Evolutionary conservation across 2,329 filamentous ascomycete species (phyloP), one percentile per base, ranked within the genome.

Genomic region (Malbranchea zuffiana): DNA sequence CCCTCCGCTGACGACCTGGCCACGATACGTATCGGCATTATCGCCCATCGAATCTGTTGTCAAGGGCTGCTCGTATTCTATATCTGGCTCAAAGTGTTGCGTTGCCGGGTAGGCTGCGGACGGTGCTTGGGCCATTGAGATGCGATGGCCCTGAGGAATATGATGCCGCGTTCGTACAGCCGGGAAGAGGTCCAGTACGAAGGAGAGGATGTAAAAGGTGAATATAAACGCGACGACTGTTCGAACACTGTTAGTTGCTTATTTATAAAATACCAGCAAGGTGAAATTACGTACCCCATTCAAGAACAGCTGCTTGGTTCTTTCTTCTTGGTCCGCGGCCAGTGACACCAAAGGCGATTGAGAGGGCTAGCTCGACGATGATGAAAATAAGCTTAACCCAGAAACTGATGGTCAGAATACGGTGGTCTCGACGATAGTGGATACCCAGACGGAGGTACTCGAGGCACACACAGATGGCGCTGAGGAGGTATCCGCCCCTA

Each of bases 311-410:
- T 25, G 79, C 84, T 1, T 65, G 60, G 57, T 90, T 80, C 49
- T 69, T 71, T 16, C 67, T 51, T 6, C 61, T 42, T 23, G 67
- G 70, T 38, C 66, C 67, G 3, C 42, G 36, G n/a, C 46, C 50
- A 35, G 48, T 50, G 4, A 75, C 67, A 15, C 68, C 79, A 56
- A 96, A 96, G 29, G 71, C 77, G 44, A 68, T 60, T 1, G 64
- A 65, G 28, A 98, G 74, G 12, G 58, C 64, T 25, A 93, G 50
- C 57, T 95, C 87, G 50, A 88, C 53, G 39, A 95, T 52, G 55
- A 96, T 80, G 61, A 98, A 96, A 41, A 58, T 47, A 18, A 93
- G 70, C 62, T 98, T 98, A 54, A 90, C 68, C 73, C 78, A 87
- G 67, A 96, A 96, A 39, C 82, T 90, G 42, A 70, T 58, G 32